phyloP scores from a whole-genome alignment of 257 asterid genomes.

The Asclepias syriaca region DNA sequence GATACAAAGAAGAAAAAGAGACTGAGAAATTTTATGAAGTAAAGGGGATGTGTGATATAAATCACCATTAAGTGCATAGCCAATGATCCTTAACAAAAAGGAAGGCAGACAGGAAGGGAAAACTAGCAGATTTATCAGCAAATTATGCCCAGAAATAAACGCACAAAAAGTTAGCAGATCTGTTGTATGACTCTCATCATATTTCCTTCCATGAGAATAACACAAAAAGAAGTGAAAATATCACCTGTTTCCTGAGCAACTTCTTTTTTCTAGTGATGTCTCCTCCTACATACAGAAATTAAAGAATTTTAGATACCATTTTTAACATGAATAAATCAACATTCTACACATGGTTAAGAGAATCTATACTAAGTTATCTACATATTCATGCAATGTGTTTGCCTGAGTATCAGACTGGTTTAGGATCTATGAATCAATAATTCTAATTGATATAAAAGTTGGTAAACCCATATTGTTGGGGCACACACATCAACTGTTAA shows the following conservation, averaged over 20 bases:
- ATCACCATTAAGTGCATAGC: too few species aligned
- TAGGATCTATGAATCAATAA: background rate
- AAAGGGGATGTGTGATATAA: too few species aligned
- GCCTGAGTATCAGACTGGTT: background rate
- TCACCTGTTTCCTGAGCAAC: slow-evolving; percentile 85
- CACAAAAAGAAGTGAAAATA: background rate
- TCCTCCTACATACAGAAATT: slow-evolving; percentile 56
- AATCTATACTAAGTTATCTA: background rate
- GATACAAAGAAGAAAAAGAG: background rate
- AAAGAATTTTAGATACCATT: background rate
- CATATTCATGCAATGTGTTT: background rate
- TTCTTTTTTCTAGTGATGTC: slow-evolving; percentile 94
- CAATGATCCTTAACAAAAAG: background rate
- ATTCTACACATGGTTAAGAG: background rate
- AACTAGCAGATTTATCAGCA: background rate
- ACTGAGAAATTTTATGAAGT: background rate
- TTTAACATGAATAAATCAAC: background rate
- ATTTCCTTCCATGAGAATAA: background rate
- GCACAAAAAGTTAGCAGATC: background rate
- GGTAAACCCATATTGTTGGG: too few species aligned
- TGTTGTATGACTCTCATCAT: background rate
- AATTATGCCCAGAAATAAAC: background rate
- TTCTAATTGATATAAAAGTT: background rate
- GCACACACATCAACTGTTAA: background rate
- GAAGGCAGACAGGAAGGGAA: background rate